Percentiles rank a stretch among this genome's conserved stretches.
phyloP scores from a whole-genome alignment of 257 asterid species.

The Penstemon barbatus region DNA sequence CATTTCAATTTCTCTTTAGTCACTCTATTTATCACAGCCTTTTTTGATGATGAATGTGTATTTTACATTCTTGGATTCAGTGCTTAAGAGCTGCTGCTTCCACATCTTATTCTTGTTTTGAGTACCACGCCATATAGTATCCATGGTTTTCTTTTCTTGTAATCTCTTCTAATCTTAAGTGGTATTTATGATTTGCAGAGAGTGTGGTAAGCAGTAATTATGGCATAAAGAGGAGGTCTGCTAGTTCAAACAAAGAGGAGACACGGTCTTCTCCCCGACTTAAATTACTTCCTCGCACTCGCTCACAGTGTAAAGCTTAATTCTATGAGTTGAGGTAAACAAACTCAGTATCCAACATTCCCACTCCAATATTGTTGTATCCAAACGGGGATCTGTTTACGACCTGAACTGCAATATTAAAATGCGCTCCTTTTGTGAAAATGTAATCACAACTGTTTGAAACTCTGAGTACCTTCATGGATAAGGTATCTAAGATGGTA shows the following conservation, averaged over 20 bases:
- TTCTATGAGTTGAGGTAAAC: not conserved
- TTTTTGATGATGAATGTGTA: slow-evolving; percentile 1
- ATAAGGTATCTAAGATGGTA: not conserved
- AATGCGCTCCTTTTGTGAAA: not conserved
- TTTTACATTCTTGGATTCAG: not conserved
- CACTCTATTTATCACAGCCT: not conserved
- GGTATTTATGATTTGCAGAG: slow-evolving; percentile 31
- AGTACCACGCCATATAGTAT: not conserved
- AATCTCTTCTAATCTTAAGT: not conserved
- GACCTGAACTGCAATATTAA: not conserved
- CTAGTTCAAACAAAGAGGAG: slow-evolving; percentile 29
- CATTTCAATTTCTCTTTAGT: not conserved
- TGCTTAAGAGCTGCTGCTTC: slow-evolving; percentile 11
- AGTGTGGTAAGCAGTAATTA: slow-evolving; percentile 19
- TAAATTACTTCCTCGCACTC: slow-evolving; percentile 29
- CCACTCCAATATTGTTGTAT: slow-evolving; percentile 12
- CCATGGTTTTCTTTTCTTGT: not conserved
- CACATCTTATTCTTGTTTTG: not conserved
- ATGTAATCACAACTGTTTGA: slow-evolving; percentile 1
- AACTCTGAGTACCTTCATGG: not conserved
- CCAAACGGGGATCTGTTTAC: not conserved
- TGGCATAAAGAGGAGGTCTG: slow-evolving; percentile 29
- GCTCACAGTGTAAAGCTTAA: slow-evolving; percentile 31
- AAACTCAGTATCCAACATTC: not conserved
- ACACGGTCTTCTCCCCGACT: slow-evolving; percentile 42